These are phyloP conservation scores for Epichloe hybrida DNA, from an alignment of 2,329 filamentous ascomycete species.

Conservation along the genomic window DNA sequence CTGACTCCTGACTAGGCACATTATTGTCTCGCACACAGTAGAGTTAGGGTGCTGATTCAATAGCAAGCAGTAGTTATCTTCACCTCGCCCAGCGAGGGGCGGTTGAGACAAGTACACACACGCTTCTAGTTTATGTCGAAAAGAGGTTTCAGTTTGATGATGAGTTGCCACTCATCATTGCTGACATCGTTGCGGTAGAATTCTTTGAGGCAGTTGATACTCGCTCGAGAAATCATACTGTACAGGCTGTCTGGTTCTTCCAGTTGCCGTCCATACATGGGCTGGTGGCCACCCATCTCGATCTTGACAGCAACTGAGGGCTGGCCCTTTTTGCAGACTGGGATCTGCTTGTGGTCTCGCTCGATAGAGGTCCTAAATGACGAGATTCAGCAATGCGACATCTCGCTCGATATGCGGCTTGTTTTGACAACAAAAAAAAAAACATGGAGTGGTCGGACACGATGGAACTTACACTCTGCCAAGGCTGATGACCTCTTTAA, in stretches of 20 bases:
- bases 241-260: slow-evolving; percentile 86
- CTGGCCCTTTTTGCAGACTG: slow-evolving; percentile 91
- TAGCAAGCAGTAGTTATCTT: neutral
- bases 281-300: slow-evolving; percentile 83
- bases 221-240: slow-evolving; percentile 71
- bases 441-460: neutral
- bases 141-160: slow-evolving; percentile 87
- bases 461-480: slow-evolving; percentile 73
- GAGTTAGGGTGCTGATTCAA: neutral
- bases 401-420: neutral
- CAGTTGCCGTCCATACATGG: slow-evolving; percentile 84
- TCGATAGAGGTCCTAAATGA: slow-evolving; percentile 73
- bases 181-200: slow-evolving; percentile 80
- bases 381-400: neutral
- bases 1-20: too few relatives aligned
- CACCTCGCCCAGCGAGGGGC: neutral
- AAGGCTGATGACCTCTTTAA: slow-evolving; percentile 71
- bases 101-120: slow-evolving; percentile 8
- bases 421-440: neutral
- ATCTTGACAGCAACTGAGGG: slow-evolving; percentile 98
- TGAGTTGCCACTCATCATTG: slow-evolving; percentile 88
- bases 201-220: slow-evolving; percentile 92
- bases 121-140: slow-evolving; percentile 64
- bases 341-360: slow-evolving; percentile 91
- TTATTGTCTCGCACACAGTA: neutral